Percentiles rank a stretch among this genome's conserved stretches.
phyloP scores from a whole-genome alignment of 1,284 basidiomycete species.

The Polyporus tsugae region DNA sequence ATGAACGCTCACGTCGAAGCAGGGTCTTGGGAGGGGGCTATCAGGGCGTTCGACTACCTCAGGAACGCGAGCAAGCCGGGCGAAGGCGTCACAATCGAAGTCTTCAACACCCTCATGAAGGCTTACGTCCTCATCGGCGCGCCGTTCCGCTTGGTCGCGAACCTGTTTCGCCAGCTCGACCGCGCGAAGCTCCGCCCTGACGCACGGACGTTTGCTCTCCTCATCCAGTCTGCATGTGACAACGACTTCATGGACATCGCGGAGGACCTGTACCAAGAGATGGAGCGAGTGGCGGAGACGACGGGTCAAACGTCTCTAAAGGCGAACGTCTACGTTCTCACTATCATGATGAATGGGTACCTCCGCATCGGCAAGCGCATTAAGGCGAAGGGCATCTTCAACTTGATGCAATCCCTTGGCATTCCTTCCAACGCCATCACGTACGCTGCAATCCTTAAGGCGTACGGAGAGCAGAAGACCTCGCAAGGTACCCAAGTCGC shows the following conservation, averaged over 20 bases:
- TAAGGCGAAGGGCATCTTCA: constrained; percentile 75
- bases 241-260: constrained; percentile 74
- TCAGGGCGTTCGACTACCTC: constrained; percentile 79
- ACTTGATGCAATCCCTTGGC: constrained; percentile 76
- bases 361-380: constrained; percentile 64
- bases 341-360: constrained; percentile 87
- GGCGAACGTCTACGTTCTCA: constrained; percentile 72
- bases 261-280: constrained; percentile 70
- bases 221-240: constrained; percentile 89
- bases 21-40: constrained; percentile 81
- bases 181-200: constrained; percentile 63
- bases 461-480: constrained; percentile 61
- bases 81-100: constrained; percentile 57
- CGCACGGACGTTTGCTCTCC: constrained; percentile 74
- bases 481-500: constrained; percentile 62
- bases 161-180: constrained; percentile 70
- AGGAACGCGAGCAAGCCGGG: constrained; percentile 47
- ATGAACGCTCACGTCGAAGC: constrained; percentile 89
- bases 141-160: constrained; percentile 74
- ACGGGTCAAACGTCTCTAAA: constrained; percentile 48
- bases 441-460: constrained; percentile 74
- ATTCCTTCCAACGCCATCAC: constrained; percentile 79
- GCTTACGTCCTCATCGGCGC: constrained; percentile 86
- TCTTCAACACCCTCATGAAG: constrained; percentile 86
- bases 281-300: constrained; percentile 56